A percentile compares a stretch with the other conserved stretches of the same genome.
Evolutionary conservation across 495 filamentous ascomycete genomes (phyloP).

Genomic region (Penicillium desertorum): DNA sequence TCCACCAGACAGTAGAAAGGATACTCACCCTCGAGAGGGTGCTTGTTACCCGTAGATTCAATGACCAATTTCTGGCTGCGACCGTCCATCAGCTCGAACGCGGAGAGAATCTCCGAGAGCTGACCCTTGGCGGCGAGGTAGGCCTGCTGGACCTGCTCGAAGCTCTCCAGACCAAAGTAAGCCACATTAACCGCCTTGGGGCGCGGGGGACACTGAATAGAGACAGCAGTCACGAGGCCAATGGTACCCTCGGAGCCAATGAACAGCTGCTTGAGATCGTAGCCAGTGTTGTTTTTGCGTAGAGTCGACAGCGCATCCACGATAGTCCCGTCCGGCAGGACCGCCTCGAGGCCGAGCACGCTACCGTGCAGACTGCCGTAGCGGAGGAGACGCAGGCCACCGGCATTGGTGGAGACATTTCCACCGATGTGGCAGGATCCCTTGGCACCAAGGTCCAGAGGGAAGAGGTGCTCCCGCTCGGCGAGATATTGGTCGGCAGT

Average conservation of each 20-base stretch:
- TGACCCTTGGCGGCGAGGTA: constrained; percentile 86
- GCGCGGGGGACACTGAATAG: constrained; percentile 84
- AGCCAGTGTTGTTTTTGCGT: constrained; percentile 98
- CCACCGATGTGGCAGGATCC: constrained; percentile 96
- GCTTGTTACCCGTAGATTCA: constrained; percentile 69
- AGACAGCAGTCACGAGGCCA: constrained; percentile 87
- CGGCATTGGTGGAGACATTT: constrained; percentile 97
- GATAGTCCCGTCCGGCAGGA: constrained; percentile 87
- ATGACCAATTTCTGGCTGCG: constrained; percentile 73
- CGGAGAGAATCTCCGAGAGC: constrained; percentile 90
- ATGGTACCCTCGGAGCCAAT: constrained; percentile 94
- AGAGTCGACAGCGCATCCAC: constrained; percentile 82
- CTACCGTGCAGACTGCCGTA: constrained; percentile 94
- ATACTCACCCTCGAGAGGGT: constrained; percentile 75
- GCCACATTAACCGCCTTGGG: constrained; percentile 85
- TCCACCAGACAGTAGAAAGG: constrained; percentile 97
- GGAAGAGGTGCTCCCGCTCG: constrained; percentile 80
- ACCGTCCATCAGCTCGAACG: constrained; percentile 96
- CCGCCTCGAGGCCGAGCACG: constrained; percentile 88
- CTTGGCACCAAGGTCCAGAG: constrained; percentile 93
- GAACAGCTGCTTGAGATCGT: constrained; percentile 96
- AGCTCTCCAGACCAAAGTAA: constrained; percentile 82
- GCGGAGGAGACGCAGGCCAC: constrained; percentile 82
- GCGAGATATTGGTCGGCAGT: constrained; percentile 80
- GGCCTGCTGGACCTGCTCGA: constrained; percentile 77